Evolutionary conservation across 1,284 basidiomycete genomes (phyloP).

Genomic region (Anthracocystis walkeri): DNA sequence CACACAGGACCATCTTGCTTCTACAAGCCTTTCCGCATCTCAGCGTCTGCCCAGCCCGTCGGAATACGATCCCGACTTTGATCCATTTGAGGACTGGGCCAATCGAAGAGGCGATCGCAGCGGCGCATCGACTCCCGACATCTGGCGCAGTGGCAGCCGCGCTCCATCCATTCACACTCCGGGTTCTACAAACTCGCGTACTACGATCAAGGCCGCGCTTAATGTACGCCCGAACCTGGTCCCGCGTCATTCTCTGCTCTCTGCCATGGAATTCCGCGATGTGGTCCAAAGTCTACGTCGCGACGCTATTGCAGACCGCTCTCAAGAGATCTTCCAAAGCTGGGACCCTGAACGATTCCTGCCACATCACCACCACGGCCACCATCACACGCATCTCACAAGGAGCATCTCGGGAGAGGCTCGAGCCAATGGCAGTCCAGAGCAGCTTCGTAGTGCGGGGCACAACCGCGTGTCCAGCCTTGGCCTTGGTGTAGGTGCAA

Average conservation of each 20-base stretch:
- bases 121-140: constrained; percentile 27
- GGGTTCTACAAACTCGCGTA: constrained; percentile 25
- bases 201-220: constrained; percentile 14
- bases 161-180: constrained; percentile 34
- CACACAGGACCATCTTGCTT: constrained; percentile 14
- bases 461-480: constrained; percentile 41
- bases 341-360: constrained; percentile 61
- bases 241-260: constrained; percentile 77
- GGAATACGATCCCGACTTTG: constrained; percentile 60
- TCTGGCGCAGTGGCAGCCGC: constrained; percentile 17
- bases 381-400: constrained; percentile 5
- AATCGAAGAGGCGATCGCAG: constrained; percentile 19
- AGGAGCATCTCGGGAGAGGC: constrained; percentile 29
- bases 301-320: constrained; percentile 63
- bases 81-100: constrained; percentile 58
- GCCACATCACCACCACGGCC: constrained; percentile 51
- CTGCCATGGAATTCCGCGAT: constrained; percentile 91
- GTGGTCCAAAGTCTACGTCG: constrained; percentile 83
- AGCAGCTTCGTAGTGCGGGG: constrained; percentile 8
- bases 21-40: constrained; percentile 7
- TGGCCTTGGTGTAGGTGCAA: constrained; percentile 17
- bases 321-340: constrained; percentile 58
- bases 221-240: constrained; percentile 44
- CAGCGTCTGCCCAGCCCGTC: constrained; percentile 49
- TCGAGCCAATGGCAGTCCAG: constrained; percentile 10